Conservation (phyloP, 441 rosid species). For the Gossypium davidsonii region DNA sequence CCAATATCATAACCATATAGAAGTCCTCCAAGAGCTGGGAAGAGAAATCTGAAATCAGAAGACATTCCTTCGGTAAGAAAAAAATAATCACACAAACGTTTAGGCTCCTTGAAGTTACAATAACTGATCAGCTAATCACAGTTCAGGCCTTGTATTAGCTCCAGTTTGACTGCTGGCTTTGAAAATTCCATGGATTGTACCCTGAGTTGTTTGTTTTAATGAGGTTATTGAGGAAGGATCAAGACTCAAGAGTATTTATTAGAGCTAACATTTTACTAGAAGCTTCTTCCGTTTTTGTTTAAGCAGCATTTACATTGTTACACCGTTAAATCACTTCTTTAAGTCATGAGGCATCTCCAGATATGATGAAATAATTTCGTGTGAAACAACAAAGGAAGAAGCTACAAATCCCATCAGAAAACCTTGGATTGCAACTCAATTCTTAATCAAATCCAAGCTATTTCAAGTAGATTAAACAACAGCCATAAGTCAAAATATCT, state of each 20-base stretch:
- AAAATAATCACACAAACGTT: slow-evolving; percentile 7
- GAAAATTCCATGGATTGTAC: neutral
- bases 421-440: neutral
- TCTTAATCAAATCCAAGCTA: neutral
- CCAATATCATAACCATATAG: slow-evolving; percentile 96
- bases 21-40: slow-evolving; percentile 93
- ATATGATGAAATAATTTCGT: neutral
- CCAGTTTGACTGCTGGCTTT: neutral
- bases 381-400: neutral
- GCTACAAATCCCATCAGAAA: neutral
- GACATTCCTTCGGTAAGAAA: slow-evolving; percentile 11
- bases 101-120: slow-evolving; percentile 9
- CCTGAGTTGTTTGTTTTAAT: neutral
- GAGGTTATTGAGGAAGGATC: neutral
- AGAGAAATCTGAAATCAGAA: slow-evolving; percentile 65
- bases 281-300: neutral
- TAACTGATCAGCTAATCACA: neutral
- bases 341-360: neutral
- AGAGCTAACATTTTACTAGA: neutral
- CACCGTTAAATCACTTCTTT: neutral
- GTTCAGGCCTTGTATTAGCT: neutral
- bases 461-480: neutral
- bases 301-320: neutral
- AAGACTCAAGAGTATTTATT: neutral
- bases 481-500: neutral